These are phyloP conservation scores for Candida qinlingensis DNA, from an alignment of 805 yeast genomes.

Conservation along the genomic window DNA sequence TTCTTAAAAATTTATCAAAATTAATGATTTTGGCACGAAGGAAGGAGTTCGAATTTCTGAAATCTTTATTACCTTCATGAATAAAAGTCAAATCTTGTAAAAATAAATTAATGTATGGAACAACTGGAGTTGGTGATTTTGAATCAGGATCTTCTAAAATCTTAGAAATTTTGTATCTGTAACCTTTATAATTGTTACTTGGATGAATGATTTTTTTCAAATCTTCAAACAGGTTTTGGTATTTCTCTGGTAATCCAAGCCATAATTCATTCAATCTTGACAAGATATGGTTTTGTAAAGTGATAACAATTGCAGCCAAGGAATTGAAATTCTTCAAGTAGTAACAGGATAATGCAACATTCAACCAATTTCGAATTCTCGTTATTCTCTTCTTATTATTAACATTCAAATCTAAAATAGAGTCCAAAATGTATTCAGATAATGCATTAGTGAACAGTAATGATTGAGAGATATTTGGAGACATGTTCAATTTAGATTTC, in stretches of 20 bases:
- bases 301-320: constrained; percentile 71
- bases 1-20: constrained; percentile 66
- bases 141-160: constrained; percentile 40
- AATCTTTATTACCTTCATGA: constrained; percentile 75
- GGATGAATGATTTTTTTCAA: constrained; percentile 69
- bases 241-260: constrained; percentile 53
- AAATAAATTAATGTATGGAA: constrained; percentile 71
- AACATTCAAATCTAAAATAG: constrained; percentile 50
- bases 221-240: constrained; percentile 56
- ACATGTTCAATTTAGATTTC: constrained; percentile 49
- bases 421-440: constrained; percentile 68
- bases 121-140: constrained; percentile 47
- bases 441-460: constrained; percentile 65
- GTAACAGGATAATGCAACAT: constrained; percentile 65
- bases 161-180: constrained; percentile 56
- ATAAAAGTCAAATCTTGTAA: constrained; percentile 76
- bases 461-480: constrained; percentile 59
- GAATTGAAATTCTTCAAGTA: constrained; percentile 75
- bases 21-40: constrained; percentile 49
- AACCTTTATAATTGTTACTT: constrained; percentile 63
- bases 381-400: constrained; percentile 43
- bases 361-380: constrained; percentile 65
- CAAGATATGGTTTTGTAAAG: constrained; percentile 66
- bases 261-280: constrained; percentile 59
- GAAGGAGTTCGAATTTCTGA: constrained; percentile 51